Evolutionary conservation across 495 filamentous ascomycete genomes (phyloP).

Genomic region (Geoglossum glabrum): DNA sequence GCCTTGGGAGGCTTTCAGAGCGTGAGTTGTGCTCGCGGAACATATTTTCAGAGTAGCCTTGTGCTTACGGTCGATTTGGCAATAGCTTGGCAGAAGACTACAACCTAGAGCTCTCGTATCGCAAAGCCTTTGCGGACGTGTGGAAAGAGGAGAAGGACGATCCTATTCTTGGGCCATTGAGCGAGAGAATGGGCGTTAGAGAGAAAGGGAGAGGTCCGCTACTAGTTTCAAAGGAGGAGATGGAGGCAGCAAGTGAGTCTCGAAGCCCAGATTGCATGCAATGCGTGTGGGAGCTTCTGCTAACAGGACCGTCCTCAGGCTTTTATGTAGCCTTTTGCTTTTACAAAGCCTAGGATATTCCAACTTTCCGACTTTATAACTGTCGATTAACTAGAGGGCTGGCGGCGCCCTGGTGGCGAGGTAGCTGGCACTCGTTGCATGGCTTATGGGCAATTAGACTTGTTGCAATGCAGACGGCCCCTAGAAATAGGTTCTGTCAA

Average conservation of each 20-base stretch:
- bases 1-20: conserved; percentile 93
- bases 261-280: neutral
- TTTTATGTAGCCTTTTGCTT: conserved; percentile 92
- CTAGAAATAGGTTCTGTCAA: neutral
- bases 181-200: conserved; percentile 84
- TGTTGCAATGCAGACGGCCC: neutral
- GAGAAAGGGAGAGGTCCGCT: conserved; percentile 45
- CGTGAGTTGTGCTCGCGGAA: conserved; percentile 19
- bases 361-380: neutral
- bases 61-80: neutral
- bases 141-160: conserved; percentile 82
- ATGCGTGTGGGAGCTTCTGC: neutral
- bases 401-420: too few relatives aligned
- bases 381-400: neutral
- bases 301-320: conserved; percentile 16
- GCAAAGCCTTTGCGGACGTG: conserved; percentile 71
- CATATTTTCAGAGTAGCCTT: conserved; percentile 14
- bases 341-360: conserved; percentile 49
- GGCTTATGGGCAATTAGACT: neutral
- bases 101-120: conserved; percentile 84
- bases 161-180: conserved; percentile 53
- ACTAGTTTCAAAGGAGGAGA: conserved; percentile 56
- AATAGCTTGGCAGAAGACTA: conserved; percentile 67
- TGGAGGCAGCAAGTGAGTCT: conserved; percentile 59
- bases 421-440: too few relatives aligned